A percentile compares a stretch with the other conserved stretches of the same genome.
Evolutionary conservation across 352 stramenopile species (phyloP).

Genomic region (Pythium phragmiticola): DNA sequence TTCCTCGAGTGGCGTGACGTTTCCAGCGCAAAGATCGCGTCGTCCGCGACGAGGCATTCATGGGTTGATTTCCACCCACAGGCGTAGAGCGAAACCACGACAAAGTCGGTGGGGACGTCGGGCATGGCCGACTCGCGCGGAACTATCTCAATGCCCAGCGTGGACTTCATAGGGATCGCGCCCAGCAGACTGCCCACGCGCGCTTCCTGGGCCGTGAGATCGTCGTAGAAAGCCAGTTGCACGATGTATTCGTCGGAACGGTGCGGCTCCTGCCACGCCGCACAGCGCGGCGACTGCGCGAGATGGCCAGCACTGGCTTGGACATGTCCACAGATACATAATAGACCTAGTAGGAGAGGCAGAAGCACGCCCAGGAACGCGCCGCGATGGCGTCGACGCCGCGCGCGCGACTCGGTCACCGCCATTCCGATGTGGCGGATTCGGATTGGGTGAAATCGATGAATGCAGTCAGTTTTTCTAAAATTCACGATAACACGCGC

Average conservation of each 20-base stretch:
- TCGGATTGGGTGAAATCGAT: constrained; percentile 1
- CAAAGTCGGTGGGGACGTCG: constrained; percentile 60
- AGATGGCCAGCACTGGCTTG: not conserved
- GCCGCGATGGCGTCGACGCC: not conserved
- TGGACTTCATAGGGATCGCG: not conserved
- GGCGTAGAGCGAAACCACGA: constrained; percentile 47
- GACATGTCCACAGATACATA: not conserved
- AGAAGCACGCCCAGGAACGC: not conserved
- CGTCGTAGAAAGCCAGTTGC: constrained; percentile 21
- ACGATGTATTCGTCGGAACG: constrained; percentile 24
- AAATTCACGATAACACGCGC: constrained; percentile 4
- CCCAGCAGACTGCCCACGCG: constrained; percentile 11
- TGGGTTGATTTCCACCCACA: constrained; percentile 21
- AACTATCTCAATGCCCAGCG: constrained; percentile 29
- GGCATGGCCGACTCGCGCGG: constrained; percentile 29
- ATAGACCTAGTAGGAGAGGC: not conserved
- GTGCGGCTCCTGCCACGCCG: constrained; percentile 5
- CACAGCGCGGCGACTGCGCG: constrained; percentile 19
- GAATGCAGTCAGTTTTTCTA: not conserved
- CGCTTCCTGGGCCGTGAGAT: constrained; percentile 15
- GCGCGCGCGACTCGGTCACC: not conserved
- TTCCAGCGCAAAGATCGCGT: constrained; percentile 22
- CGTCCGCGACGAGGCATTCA: constrained; percentile 5
- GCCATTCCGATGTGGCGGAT: not conserved
- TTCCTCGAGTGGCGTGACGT: not conserved